Conservation (phyloP, 192 early-diverging fungal species). For the Entophlyctis helioformis region DNA sequence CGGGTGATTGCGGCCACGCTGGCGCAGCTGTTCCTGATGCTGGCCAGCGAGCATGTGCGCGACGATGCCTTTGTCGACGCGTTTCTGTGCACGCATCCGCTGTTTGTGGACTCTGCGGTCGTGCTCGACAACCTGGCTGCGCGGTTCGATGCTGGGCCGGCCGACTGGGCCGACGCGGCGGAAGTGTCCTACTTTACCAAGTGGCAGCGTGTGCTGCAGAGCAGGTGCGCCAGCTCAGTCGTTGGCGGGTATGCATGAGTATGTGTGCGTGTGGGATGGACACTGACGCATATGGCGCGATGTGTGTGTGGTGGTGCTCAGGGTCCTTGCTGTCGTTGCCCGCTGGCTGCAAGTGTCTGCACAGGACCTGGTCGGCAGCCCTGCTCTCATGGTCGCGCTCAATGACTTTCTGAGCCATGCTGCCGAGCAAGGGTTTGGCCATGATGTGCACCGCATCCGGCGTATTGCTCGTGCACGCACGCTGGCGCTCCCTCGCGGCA, state of each 20-base stretch:
- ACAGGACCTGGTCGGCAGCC: constrained; percentile 42
- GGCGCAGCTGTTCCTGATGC: too few species aligned
- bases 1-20: too few species aligned
- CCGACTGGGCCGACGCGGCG: constrained; percentile 4
- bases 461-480: neutral
- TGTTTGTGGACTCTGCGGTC: too few species aligned
- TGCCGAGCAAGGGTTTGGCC: constrained; percentile 21
- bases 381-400: constrained; percentile 22
- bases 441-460: constrained; percentile 27
- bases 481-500: constrained; percentile 1
- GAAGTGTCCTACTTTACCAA: constrained; percentile 32
- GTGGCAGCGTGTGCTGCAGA: constrained; percentile 31
- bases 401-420: constrained; percentile 37
- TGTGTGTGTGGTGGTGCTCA: constrained; percentile 2
- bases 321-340: constrained; percentile 42
- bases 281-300: neutral
- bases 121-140: constrained; percentile 44
- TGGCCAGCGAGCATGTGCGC: too few species aligned
- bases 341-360: constrained; percentile 53
- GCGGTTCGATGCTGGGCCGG: constrained; percentile 41
- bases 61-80: too few species aligned
- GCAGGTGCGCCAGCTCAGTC: constrained; percentile 25
- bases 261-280: neutral
- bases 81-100: too few species aligned
- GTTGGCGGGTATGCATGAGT: neutral